phyloP scores from a whole-genome alignment of 2,329 filamentous ascomycete species.

The Bipolaris oryzae region DNA sequence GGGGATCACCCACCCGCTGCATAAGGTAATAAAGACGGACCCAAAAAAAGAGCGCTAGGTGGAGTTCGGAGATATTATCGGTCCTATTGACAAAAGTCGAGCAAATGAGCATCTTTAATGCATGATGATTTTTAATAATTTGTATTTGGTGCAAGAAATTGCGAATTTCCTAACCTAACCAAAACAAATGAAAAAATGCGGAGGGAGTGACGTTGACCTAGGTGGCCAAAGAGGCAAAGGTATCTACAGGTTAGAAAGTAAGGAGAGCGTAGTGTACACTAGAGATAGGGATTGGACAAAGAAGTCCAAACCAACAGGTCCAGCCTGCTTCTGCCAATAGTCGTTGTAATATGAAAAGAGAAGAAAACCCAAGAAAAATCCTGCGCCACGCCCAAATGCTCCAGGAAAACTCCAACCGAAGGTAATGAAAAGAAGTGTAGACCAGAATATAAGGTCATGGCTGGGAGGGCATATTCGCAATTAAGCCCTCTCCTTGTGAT shows the following conservation, averaged over 20 bases:
- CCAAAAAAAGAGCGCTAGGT: too few relatives aligned
- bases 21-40: too few relatives aligned
- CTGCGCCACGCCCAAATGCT: background rate
- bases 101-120: too few relatives aligned
- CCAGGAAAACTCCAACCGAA: background rate
- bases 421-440: background rate
- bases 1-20: too few relatives aligned
- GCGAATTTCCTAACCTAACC: background rate
- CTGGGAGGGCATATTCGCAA: background rate
- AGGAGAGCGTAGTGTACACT: background rate
- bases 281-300: background rate
- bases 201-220: background rate
- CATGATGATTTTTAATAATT: background rate
- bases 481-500: conserved; percentile 18
- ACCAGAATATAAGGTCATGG: background rate
- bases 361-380: background rate
- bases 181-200: background rate
- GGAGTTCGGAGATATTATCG: too few relatives aligned
- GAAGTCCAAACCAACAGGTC: background rate
- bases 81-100: too few relatives aligned
- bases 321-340: background rate
- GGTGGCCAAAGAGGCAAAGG: background rate
- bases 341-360: background rate
- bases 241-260: background rate
- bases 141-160: background rate